Conservation (phyloP, 805 yeast genomes). For the Kluyveromyces aestuarii region DNA sequence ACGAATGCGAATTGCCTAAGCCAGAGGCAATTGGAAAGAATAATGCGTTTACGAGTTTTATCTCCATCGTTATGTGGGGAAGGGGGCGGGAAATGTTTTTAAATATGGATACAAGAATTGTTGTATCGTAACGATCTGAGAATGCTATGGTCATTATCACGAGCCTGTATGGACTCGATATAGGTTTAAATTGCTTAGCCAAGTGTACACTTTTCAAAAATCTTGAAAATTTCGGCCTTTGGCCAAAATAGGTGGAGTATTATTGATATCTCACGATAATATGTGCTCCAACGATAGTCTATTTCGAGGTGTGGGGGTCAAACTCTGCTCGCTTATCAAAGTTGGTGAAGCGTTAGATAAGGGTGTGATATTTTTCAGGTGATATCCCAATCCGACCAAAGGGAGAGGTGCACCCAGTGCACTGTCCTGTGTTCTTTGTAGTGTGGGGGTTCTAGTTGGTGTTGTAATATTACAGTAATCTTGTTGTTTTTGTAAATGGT, state of each 20-base stretch:
- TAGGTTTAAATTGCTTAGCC: too few relatives aligned
- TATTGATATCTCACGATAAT: neutral
- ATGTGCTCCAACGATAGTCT: constrained; percentile 1
- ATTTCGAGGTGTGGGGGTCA: neutral
- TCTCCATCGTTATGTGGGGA: too few relatives aligned
- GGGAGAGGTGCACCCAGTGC: neutral
- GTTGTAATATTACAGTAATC: neutral
- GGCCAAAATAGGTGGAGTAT: neutral
- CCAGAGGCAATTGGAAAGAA: too few relatives aligned
- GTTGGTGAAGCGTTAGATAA: neutral
- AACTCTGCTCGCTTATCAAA: neutral
- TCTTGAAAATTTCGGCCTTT: neutral
- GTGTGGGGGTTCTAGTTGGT: neutral
- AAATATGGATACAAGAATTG: too few relatives aligned
- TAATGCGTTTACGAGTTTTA: too few relatives aligned
- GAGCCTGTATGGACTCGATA: too few relatives aligned
- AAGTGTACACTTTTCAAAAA: too few relatives aligned
- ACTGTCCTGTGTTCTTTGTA: neutral
- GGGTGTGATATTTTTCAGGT: neutral
- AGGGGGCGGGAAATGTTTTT: too few relatives aligned
- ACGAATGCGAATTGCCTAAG: too few relatives aligned
- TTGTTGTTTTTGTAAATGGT: neutral
- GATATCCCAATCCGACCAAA: neutral
- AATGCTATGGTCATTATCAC: too few relatives aligned
- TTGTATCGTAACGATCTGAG: too few relatives aligned